These are phyloP conservation scores for Exserohilum rostratum DNA, from an alignment of 2,329 filamentous ascomycete species.

Conservation along the genomic window DNA sequence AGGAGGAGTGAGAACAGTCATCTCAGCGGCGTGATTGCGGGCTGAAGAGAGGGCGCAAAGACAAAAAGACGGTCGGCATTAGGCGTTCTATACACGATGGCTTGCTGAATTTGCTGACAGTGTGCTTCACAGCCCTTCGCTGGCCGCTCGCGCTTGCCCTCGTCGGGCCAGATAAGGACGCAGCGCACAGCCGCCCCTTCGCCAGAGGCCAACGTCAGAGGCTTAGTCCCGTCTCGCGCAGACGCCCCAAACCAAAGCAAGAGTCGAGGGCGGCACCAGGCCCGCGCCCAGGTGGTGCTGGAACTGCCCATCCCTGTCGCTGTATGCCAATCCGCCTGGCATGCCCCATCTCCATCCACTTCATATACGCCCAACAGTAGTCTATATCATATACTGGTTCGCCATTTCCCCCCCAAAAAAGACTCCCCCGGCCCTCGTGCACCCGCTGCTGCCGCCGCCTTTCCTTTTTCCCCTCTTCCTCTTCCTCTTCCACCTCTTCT, in stretches of 20 bases:
- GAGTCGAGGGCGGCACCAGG: constrained; percentile 7
- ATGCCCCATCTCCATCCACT: constrained; percentile 4
- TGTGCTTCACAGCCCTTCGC: neutral
- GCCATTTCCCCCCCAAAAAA: neutral
- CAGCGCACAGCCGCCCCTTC: constrained; percentile 16
- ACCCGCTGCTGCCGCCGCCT: neutral
- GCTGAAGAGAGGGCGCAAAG: constrained; percentile 1
- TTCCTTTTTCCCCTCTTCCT: neutral
- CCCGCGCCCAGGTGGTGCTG: constrained; percentile 13
- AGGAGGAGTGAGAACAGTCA: no score
- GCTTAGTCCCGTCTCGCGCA: constrained; percentile 9
- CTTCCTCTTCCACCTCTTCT: neutral
- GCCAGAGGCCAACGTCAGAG: constrained; percentile 10
- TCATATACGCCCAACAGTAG: neutral
- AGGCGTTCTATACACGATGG: no score
- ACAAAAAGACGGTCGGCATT: constrained; percentile 4
- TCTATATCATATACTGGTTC: constrained; percentile 12
- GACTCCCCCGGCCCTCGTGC: neutral
- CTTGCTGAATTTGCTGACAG: constrained; percentile 17
- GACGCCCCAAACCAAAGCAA: constrained; percentile 4
- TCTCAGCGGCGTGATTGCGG: constrained; percentile 1
- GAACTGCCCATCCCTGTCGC: constrained; percentile 15
- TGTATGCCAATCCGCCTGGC: constrained; percentile 13
- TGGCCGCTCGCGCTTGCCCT: constrained; percentile 4
- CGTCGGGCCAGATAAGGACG: constrained; percentile 11